Evolutionary conservation across 768 basidiomycete genomes (phyloP).

Genomic region (Galerina marginata): DNA sequence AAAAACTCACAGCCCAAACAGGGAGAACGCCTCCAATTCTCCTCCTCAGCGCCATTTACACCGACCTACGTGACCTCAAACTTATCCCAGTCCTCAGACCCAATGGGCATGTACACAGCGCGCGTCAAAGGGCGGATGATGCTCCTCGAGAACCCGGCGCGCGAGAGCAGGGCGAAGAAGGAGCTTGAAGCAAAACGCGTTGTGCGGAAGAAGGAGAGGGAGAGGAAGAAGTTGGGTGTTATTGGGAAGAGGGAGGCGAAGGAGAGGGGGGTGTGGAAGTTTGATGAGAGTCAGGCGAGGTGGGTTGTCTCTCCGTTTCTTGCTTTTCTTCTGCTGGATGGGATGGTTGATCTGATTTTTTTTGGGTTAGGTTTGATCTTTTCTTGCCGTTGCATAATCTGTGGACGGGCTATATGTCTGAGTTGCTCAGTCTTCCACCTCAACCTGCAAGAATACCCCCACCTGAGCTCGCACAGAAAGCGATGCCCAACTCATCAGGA

Average conservation of each 20-base stretch:
- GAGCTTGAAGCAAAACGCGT: slow-evolving; percentile 54
- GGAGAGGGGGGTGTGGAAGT: slow-evolving; percentile 67
- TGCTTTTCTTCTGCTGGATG: not conserved
- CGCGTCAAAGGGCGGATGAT: slow-evolving; percentile 74
- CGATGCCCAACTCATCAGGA: slow-evolving; percentile 56
- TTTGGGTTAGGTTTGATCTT: slow-evolving; percentile 61
- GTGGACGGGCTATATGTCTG: slow-evolving; percentile 92
- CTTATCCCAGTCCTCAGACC: slow-evolving; percentile 59
- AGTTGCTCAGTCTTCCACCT: slow-evolving; percentile 67
- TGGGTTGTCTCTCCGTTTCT: slow-evolving; percentile 31
- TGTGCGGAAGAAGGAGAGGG: slow-evolving; percentile 47
- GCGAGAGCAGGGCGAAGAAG: slow-evolving; percentile 59
- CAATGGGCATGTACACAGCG: slow-evolving; percentile 60
- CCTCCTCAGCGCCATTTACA: slow-evolving; percentile 56
- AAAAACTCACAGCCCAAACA: not conserved
- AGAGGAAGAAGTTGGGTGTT: slow-evolving; percentile 48
- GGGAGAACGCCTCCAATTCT: slow-evolving; percentile 34
- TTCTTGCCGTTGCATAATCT: slow-evolving; percentile 80
- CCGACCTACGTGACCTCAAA: slow-evolving; percentile 65
- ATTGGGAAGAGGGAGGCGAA: slow-evolving; percentile 59
- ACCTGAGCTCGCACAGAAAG: slow-evolving; percentile 28
- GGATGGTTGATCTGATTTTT: slow-evolving; percentile 1
- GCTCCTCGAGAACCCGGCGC: slow-evolving; percentile 70
- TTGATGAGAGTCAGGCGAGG: slow-evolving; percentile 65
- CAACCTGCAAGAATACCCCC: slow-evolving; percentile 33